Evolutionary conservation across 1,284 basidiomycete species (phyloP).

Genomic region (Butyriboletus appendiculatus): DNA sequence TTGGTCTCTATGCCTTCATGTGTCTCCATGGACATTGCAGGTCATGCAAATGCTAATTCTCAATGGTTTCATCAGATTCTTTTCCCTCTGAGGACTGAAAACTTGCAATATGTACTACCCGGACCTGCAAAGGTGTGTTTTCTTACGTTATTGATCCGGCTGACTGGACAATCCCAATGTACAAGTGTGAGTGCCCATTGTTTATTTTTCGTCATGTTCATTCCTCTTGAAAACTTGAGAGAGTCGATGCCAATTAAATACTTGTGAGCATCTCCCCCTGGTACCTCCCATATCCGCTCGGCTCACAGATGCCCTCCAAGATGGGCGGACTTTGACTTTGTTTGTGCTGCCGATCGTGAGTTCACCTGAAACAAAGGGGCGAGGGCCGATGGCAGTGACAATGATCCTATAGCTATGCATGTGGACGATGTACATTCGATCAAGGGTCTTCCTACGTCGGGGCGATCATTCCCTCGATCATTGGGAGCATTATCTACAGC

Average conservation of each 20-base stretch:
- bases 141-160: not conserved
- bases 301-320: not conserved
- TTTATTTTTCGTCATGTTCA: not conserved
- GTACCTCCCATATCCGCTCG: too few relatives aligned
- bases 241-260: not conserved
- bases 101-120: not conserved
- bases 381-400: not conserved
- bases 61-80: not conserved
- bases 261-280: not conserved
- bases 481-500: not conserved
- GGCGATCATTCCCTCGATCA: too few relatives aligned
- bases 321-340: not conserved
- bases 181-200: not conserved
- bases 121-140: not conserved
- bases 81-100: not conserved
- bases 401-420: constrained; percentile 12
- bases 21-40: not conserved
- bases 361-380: not conserved
- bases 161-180: not conserved
- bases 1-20: not conserved
- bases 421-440: not conserved
- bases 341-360: not conserved
- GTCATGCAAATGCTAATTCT: not conserved
- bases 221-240: too few relatives aligned
- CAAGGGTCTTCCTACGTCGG: too few relatives aligned